Evolutionary conservation across 371 early-diverging fungal genomes (phyloP), one percentile per base, ranked within the genome.

Genomic region (Mucor circinelloides): DNA sequence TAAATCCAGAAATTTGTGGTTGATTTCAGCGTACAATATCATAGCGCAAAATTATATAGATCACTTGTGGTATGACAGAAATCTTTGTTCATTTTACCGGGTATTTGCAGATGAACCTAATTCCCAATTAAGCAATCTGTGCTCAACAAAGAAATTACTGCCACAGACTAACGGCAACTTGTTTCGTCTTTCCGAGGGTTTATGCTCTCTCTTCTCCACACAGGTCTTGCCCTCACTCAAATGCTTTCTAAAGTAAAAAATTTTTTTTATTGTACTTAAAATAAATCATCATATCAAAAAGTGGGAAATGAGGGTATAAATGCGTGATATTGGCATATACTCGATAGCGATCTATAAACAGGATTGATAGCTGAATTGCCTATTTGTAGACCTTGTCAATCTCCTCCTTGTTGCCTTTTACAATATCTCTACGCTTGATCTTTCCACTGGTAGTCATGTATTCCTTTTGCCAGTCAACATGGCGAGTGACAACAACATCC

Each of bases 391-490:
- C 74, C 64, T 84, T 75, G 8, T 78, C 71, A 34, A 87, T 79
- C n/a, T 81, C 73, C 55, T 85, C 79, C 58, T 82, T 71, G 63
- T 82, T 79, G 0, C 70, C 79, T 63, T 87, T 80, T 44, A 77
- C 67, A 17, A 87, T 71, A 55, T 84, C 85, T 34, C 77, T 84
- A 28, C 88, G 79, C 69, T 86, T 87, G 58, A 87, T 61, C 64
- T 87, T 86, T 67, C 85, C 81, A 61, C 86, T 87, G 56, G 85
- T 85, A 1, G 86, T 86, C 77, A 84, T 63, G 58, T 76, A 86
- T 21, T 81, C 81, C 65, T 79, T 79, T 42, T 61, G 59, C 88
- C 88, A 87, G 58, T 87, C 85, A 0, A 52, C 63, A 25, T 83
- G 64, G 23, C 72, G 60, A 2, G 76, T 82, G 12, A 87, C 74